These are phyloP conservation scores for Monosporascus sp. DNA, from an alignment of 2,329 filamentous ascomycete species.

Conservation along the genomic window DNA sequence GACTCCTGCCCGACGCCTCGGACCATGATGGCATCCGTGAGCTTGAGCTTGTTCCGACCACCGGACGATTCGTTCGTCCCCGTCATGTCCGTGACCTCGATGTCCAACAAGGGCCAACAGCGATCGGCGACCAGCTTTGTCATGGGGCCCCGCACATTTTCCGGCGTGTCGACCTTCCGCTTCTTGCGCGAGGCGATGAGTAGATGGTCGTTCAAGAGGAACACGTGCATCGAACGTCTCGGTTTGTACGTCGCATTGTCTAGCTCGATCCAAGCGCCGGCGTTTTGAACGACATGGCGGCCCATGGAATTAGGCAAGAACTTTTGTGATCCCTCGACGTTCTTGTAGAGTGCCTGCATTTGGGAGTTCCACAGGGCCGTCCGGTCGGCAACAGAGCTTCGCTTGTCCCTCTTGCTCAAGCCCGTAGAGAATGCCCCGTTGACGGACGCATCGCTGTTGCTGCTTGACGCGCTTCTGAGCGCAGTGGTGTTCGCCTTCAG, in stretches of 20 bases:
- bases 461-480: conserved; percentile 54
- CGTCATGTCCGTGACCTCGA: conserved; percentile 85
- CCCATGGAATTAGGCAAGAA: conserved; percentile 86
- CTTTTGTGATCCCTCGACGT: conserved; percentile 96
- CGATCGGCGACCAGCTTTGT: conserved; percentile 86
- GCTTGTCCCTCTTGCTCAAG: conserved; percentile 68
- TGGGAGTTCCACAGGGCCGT: conserved; percentile 64
- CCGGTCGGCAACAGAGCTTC: conserved; percentile 76
- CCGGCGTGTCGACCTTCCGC: conserved; percentile 68
- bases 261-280: conserved; percentile 88
- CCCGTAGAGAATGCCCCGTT: conserved; percentile 48
- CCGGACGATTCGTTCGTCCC: conserved; percentile 54
- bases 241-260: conserved; percentile 98
- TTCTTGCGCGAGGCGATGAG: conserved; percentile 90
- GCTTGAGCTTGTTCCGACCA: conserved; percentile 59
- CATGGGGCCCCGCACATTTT: conserved; percentile 45
- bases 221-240: conserved; percentile 80
- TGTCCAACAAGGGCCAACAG: conserved; percentile 89
- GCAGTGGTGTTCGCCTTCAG: conserved; percentile 73
- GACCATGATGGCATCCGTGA: conserved; percentile 84
- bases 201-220: conserved; percentile 90
- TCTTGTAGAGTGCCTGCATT: conserved; percentile 85
- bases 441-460: conserved; percentile 37
- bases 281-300: conserved; percentile 92
- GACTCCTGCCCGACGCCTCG: conserved; percentile 80